Conservation (phyloP, 2,329 filamentous ascomycete genomes). For the Huntiella bhutanensis region DNA sequence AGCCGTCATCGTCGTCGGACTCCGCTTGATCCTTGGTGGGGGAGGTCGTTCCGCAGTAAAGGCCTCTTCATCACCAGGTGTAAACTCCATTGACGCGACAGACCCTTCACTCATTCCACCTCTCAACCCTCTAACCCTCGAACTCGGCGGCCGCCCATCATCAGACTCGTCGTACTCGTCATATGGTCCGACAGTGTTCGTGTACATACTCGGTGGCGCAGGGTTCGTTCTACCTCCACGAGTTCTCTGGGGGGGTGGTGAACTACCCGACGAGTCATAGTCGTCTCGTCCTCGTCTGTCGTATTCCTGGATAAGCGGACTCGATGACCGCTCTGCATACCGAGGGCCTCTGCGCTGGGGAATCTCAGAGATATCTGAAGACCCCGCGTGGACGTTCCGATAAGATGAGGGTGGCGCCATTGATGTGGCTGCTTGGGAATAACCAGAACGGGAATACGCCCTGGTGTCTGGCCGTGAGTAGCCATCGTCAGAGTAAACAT, state of each 20-base stretch:
- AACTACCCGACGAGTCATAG: constrained; percentile 1
- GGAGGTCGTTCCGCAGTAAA: constrained; percentile 19
- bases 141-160: constrained; percentile 12
- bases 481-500: not conserved
- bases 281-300: not conserved
- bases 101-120: constrained; percentile 18
- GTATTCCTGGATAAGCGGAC: constrained; percentile 7
- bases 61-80: constrained; percentile 36
- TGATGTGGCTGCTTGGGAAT: constrained; percentile 1
- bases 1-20: constrained; percentile 46
- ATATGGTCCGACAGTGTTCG: constrained; percentile 7
- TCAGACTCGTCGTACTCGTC: constrained; percentile 11
- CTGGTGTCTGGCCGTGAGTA: not conserved
- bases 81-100: constrained; percentile 26
- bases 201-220: constrained; percentile 8
- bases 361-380: constrained; percentile 5
- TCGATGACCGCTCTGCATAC: not conserved
- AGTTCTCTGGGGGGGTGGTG: not conserved
- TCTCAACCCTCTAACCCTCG: constrained; percentile 17
- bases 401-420: not conserved
- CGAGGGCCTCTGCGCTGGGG: not conserved
- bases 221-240: not conserved
- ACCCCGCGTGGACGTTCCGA: constrained; percentile 6
- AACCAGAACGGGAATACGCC: not conserved
- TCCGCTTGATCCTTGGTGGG: constrained; percentile 39